Evolutionary conservation across 1,284 basidiomycete species (phyloP).

Genomic region (Chalciporus sp.): DNA sequence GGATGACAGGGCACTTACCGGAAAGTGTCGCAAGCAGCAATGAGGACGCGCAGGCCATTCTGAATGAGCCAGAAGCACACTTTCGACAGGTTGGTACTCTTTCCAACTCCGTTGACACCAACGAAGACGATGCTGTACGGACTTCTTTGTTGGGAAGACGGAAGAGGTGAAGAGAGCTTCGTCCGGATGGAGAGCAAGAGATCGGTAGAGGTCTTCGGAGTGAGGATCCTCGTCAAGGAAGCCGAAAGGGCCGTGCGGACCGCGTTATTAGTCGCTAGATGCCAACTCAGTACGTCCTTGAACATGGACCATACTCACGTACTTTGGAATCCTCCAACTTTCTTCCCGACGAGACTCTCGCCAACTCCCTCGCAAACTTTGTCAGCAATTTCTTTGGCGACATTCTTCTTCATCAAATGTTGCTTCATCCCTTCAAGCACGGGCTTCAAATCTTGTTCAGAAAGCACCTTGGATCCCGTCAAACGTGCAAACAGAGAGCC

Average conservation of each 20-base stretch:
- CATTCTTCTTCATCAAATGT: slow-evolving; percentile 98
- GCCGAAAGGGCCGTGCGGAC: slow-evolving; percentile 84
- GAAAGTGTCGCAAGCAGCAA: slow-evolving; percentile 99
- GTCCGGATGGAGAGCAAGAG: slow-evolving; percentile 81
- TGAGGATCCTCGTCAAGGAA: slow-evolving; percentile 91
- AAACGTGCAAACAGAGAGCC: slow-evolving; percentile 81
- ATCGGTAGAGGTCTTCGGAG: slow-evolving; percentile 96
- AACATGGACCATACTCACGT: slow-evolving; percentile 35
- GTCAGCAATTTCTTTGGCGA: slow-evolving; percentile 93
- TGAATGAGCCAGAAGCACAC: slow-evolving; percentile 99
- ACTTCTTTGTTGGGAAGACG: slow-evolving; percentile 72
- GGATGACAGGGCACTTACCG: slow-evolving; percentile 46
- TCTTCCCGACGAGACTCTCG: slow-evolving; percentile 87
- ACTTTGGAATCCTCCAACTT: slow-evolving; percentile 87
- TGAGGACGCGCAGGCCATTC: slow-evolving; percentile 90
- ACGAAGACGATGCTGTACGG: slow-evolving; percentile 97
- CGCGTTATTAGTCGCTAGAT: slow-evolving; percentile 78
- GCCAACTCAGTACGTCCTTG: slow-evolving; percentile 10
- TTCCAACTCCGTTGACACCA: slow-evolving; percentile 99
- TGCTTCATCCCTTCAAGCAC: slow-evolving; percentile 95
- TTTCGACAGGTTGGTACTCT: slow-evolving; percentile 97
- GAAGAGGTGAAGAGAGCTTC: slow-evolving; percentile 68
- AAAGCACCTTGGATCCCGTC: slow-evolving; percentile 83
- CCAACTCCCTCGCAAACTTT: slow-evolving; percentile 95
- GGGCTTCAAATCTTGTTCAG: slow-evolving; percentile 83